Percentiles rank a stretch among this genome's conserved stretches.
Conservation (phyloP, 305 asterid genomes). For the Rubia peregrina region DNA sequence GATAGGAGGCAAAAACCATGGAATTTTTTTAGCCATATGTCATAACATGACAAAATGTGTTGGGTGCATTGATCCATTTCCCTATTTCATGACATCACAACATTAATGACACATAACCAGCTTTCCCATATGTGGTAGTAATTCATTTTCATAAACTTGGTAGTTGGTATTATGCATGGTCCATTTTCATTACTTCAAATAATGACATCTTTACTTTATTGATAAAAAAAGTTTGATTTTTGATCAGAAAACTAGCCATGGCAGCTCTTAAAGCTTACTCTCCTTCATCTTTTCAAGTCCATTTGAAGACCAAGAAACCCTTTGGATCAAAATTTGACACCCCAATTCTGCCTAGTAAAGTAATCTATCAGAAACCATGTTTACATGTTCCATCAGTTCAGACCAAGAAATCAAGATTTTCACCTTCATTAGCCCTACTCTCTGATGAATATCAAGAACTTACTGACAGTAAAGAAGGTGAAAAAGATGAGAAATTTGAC, state of each 20-base stretch:
- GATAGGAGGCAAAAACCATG: too few relatives aligned
- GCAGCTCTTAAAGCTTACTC: slow-evolving; percentile 33
- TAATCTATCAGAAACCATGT: slow-evolving; percentile 14
- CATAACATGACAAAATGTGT: too few relatives aligned
- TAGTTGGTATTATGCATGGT: not conserved
- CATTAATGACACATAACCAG: too few relatives aligned
- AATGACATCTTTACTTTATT: not conserved
- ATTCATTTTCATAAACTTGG: too few relatives aligned
- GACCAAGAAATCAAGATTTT: slow-evolving; percentile 29
- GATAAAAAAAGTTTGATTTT: not conserved
- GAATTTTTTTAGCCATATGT: too few relatives aligned
- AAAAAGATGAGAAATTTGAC: slow-evolving; percentile 52
- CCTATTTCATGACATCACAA: too few relatives aligned
- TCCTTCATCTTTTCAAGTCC: slow-evolving; percentile 19
- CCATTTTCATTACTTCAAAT: not conserved
- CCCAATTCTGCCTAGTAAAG: slow-evolving; percentile 21
- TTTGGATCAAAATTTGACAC: slow-evolving; percentile 13
- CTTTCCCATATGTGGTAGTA: too few relatives aligned
- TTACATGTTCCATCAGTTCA: slow-evolving; percentile 17
- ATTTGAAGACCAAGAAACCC: slow-evolving; percentile 23
- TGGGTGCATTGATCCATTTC: too few relatives aligned
- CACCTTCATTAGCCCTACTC: slow-evolving; percentile 36
- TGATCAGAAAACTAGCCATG: slow-evolving; percentile 29
- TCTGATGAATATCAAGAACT: slow-evolving; percentile 28
- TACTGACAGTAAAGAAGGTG: slow-evolving; percentile 18